phyloP scores from a whole-genome alignment of 1,139 yeast species.

The Wickerhamomyces sp. region DNA sequence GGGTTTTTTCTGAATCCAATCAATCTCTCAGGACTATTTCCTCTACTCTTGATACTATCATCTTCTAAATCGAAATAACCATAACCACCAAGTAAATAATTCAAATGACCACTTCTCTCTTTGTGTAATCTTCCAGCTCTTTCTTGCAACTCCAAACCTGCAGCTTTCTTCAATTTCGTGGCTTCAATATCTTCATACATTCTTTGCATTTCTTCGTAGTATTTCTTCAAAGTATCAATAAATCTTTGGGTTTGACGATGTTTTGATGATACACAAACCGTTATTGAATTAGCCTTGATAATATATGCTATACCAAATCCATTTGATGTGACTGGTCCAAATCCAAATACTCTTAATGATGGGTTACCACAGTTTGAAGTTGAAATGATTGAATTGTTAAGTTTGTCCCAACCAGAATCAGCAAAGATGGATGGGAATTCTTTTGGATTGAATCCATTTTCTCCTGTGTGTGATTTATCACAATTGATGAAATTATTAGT shows the following conservation, averaged over 20 bases:
- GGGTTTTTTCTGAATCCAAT: slow-evolving; percentile 34
- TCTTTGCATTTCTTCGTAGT: slow-evolving; percentile 58
- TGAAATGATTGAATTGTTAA: slow-evolving; percentile 62
- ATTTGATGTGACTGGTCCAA: slow-evolving; percentile 86
- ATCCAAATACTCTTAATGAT: slow-evolving; percentile 79
- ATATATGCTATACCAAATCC: slow-evolving; percentile 93
- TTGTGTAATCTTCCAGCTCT: slow-evolving; percentile 24
- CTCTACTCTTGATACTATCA: slow-evolving; percentile 61
- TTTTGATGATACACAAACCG: slow-evolving; percentile 84
- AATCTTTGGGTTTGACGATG: slow-evolving; percentile 87
- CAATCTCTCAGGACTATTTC: slow-evolving; percentile 61
- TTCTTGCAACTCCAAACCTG: slow-evolving; percentile 12
- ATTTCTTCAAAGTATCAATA: slow-evolving; percentile 67
- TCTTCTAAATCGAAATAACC: slow-evolving; percentile 76
- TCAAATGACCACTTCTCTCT: slow-evolving; percentile 28
- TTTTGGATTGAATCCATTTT: slow-evolving; percentile 16
- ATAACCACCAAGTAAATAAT: slow-evolving; percentile 70
- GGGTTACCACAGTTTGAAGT: slow-evolving; percentile 83
- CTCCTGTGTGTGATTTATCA: background rate
- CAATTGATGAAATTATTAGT: slow-evolving; percentile 6
- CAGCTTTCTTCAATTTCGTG: slow-evolving; percentile 2
- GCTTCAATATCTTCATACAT: slow-evolving; percentile 35
- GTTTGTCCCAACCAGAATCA: slow-evolving; percentile 69
- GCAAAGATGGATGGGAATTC: slow-evolving; percentile 64
- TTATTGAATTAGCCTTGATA: slow-evolving; percentile 77